These are phyloP conservation scores for Russula griseocarnosa DNA, from an alignment of 768 basidiomycete species.

Conservation along the genomic window DNA sequence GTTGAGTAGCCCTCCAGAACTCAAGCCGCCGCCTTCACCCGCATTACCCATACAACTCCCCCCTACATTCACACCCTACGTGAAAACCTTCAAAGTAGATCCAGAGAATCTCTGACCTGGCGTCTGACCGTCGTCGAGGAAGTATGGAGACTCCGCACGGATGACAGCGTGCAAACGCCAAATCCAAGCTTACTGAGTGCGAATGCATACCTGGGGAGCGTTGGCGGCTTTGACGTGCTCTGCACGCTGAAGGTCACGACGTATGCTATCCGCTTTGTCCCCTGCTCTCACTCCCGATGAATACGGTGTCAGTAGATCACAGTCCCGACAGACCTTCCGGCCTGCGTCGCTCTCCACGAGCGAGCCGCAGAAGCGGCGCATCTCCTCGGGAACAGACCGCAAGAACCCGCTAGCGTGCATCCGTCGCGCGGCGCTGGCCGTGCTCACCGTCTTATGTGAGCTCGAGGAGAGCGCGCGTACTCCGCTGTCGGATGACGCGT, in stretches of 20 bases:
- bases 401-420: constrained; percentile 65
- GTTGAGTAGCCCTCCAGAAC: constrained; percentile 43
- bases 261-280: constrained; percentile 71
- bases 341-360: constrained; percentile 42
- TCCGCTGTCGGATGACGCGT: constrained; percentile 76
- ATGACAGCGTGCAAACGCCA: neutral
- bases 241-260: constrained; percentile 74
- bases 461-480: constrained; percentile 77
- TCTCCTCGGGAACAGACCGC: constrained; percentile 36
- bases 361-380: constrained; percentile 38
- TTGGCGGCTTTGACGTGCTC: constrained; percentile 56
- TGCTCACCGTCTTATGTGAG: constrained; percentile 71
- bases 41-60: constrained; percentile 45
- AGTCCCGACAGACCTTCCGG: constrained; percentile 46
- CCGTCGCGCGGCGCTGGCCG: constrained; percentile 75
- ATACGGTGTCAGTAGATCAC: constrained; percentile 27
- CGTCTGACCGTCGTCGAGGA: constrained; percentile 61
- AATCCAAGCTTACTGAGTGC: constrained; percentile 18
- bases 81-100: constrained; percentile 67
- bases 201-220: constrained; percentile 4
- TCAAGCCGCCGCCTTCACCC: constrained; percentile 71
- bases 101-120: constrained; percentile 74
- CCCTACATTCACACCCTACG: constrained; percentile 48
- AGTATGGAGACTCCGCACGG: constrained; percentile 52
- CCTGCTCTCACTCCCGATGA: constrained; percentile 75